A percentile compares a stretch with the other conserved stretches of the same genome.
Evolutionary conservation across 306 rosid genomes (phyloP).

Genomic region (Gynostemma pentaphyllum): DNA sequence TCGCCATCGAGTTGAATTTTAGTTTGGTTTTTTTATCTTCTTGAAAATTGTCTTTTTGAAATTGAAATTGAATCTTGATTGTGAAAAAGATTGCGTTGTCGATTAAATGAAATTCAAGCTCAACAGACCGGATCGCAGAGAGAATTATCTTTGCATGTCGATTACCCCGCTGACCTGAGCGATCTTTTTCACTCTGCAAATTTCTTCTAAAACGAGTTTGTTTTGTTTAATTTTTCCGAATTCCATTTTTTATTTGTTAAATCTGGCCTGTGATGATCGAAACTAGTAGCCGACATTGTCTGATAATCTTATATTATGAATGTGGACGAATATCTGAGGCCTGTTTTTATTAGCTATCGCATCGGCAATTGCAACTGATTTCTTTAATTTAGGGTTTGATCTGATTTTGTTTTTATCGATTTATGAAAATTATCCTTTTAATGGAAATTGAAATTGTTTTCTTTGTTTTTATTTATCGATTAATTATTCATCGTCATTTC

Average conservation of each 20-base stretch:
- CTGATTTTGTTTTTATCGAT: too few relatives aligned
- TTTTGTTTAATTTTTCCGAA: not conserved
- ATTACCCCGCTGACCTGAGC: conserved; percentile 86
- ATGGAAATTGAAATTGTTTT: too few relatives aligned
- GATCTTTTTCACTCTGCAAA: conserved; percentile 21
- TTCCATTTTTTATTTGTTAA: not conserved
- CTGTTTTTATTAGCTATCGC: too few relatives aligned
- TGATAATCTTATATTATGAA: not conserved
- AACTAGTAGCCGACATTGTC: conserved; percentile 2
- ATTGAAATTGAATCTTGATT: not conserved
- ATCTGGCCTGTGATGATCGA: conserved; percentile 4
- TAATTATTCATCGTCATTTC: too few relatives aligned
- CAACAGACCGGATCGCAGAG: conserved; percentile 96
- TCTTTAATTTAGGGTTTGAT: too few relatives aligned
- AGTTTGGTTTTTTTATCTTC: not conserved
- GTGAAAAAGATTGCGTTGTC: conserved; percentile 18
- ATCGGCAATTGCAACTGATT: too few relatives aligned
- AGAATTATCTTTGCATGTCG: conserved; percentile 60
- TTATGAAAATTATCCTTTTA: too few relatives aligned
- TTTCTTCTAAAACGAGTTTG: not conserved
- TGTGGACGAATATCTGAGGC: not conserved
- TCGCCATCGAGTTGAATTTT: not conserved
- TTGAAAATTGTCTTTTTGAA: not conserved
- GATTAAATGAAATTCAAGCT: conserved; percentile 75
- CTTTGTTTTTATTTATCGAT: too few relatives aligned